Conservation (phyloP, 208 protist species). For the Acanthamoeba lenticulata region DNA sequence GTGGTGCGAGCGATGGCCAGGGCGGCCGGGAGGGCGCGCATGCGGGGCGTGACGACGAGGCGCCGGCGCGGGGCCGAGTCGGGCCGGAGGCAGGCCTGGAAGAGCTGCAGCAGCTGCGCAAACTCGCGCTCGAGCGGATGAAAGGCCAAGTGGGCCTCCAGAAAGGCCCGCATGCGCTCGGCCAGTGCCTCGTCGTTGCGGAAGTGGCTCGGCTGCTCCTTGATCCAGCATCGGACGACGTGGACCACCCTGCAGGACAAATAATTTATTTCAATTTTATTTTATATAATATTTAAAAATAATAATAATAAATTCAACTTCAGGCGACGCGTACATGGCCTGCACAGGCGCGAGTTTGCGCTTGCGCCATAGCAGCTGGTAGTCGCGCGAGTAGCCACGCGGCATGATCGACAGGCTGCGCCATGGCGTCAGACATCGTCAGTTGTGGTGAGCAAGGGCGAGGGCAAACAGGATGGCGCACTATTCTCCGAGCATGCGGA, state of each 20-base stretch:
- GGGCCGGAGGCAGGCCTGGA: background rate
- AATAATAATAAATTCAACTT: too few relatives aligned
- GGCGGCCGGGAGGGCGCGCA: background rate
- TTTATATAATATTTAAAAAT: background rate
- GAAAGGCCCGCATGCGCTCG: background rate
- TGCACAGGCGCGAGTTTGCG: background rate
- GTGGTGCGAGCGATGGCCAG: background rate
- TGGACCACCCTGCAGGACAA: background rate
- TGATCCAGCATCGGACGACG: background rate
- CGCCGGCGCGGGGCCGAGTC: background rate
- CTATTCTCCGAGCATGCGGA: constrained; percentile 5
- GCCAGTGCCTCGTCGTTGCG: background rate
- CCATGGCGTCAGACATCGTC: background rate
- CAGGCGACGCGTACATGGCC: background rate
- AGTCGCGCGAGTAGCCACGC: background rate
- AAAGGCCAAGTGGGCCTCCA: background rate
- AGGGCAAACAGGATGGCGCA: background rate
- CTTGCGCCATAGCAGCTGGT: constrained; percentile 16
- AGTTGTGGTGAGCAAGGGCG: too few relatives aligned
- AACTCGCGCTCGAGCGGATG: background rate
- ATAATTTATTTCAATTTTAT: too few relatives aligned
- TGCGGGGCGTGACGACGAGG: background rate
- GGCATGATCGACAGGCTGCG: background rate
- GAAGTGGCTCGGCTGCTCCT: background rate
- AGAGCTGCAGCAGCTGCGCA: background rate